Percentiles rank a stretch among this genome's conserved stretches.
These are phyloP conservation scores for Zygoascus sp. DNA, from an alignment of 1,139 yeast species.

Conservation along the genomic window DNA sequence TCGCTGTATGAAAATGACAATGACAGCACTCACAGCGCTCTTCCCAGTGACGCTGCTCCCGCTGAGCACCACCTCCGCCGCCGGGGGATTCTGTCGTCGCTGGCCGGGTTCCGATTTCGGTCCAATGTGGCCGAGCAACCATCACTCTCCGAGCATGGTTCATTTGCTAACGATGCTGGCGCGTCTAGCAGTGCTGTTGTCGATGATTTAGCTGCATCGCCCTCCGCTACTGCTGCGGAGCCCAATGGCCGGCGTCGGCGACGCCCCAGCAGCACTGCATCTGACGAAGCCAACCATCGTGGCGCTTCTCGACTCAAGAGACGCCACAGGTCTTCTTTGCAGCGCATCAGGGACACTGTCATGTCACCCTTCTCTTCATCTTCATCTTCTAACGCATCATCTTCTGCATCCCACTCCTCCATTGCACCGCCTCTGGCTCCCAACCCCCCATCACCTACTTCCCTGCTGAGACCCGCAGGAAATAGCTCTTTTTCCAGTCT, in stretches of 20 bases:
- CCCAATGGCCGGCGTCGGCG: conserved; percentile 9
- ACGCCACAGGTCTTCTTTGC: conserved; percentile 12
- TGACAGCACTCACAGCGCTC: no score
- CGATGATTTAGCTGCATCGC: no score
- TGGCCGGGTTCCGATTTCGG: conserved; percentile 5
- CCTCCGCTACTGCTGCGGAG: not conserved
- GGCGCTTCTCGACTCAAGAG: conserved; percentile 7
- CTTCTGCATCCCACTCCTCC: conserved; percentile 1
- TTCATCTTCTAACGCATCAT: not conserved
- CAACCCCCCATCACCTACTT: not conserved
- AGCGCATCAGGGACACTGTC: conserved; percentile 8
- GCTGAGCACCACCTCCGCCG: no score
- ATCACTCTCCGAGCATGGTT: not conserved
- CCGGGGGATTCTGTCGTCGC: conserved; percentile 2
- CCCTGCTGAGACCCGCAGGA: not conserved
- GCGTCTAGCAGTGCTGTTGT: not conserved
- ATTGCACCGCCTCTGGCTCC: not conserved
- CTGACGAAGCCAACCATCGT: conserved; percentile 6
- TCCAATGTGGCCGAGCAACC: not conserved
- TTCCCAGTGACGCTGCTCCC: no score
- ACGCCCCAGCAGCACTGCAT: conserved; percentile 8
- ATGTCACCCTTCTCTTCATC: conserved; percentile 11
- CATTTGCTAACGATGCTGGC: not conserved
- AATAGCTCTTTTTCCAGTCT: no score
- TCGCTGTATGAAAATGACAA: not conserved